A percentile compares a stretch with the other conserved stretches of the same genome.
Conservation (phyloP, 2,329 filamentous ascomycete genomes). For the Sporothrix phasma region DNA sequence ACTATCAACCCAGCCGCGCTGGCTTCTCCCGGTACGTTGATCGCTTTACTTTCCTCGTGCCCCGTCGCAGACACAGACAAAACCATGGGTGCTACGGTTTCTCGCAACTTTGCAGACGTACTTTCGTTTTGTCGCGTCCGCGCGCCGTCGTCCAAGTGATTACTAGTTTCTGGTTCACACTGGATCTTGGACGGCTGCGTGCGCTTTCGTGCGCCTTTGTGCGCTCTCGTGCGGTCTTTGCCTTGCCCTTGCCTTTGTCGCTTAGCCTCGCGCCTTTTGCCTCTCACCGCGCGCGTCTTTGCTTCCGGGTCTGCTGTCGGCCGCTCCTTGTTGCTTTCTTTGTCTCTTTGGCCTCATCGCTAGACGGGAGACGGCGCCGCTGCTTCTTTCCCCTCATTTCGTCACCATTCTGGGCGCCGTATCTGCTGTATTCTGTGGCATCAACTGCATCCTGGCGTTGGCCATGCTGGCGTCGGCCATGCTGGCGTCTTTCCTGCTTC, state of each 20-base stretch:
- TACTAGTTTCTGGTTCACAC: not conserved
- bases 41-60: slow-evolving; percentile 1
- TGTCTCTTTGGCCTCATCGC: not conserved
- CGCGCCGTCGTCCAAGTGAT: not conserved
- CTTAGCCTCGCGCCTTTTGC: not conserved
- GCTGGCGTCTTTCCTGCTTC: not conserved
- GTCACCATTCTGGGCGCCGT: not conserved
- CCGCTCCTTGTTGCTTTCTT: slow-evolving; percentile 1
- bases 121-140: not conserved
- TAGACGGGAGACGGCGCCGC: not conserved
- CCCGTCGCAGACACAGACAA: not conserved
- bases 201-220: not conserved
- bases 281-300: not conserved
- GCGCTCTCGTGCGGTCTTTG: no score
- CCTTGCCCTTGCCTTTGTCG: not conserved
- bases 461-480: not conserved
- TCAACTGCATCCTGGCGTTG: not conserved
- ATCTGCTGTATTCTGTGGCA: no score
- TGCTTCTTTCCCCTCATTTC: slow-evolving; percentile 10
- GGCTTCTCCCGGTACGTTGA: slow-evolving; percentile 57
- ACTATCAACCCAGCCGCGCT: slow-evolving; percentile 87
- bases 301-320: not conserved
- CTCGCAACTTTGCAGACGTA: not conserved
- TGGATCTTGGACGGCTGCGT: not conserved
- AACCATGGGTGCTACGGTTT: not conserved